phyloP scores from a whole-genome alignment of 2,329 filamentous ascomycete genomes.

The Stemphylium beticola region DNA sequence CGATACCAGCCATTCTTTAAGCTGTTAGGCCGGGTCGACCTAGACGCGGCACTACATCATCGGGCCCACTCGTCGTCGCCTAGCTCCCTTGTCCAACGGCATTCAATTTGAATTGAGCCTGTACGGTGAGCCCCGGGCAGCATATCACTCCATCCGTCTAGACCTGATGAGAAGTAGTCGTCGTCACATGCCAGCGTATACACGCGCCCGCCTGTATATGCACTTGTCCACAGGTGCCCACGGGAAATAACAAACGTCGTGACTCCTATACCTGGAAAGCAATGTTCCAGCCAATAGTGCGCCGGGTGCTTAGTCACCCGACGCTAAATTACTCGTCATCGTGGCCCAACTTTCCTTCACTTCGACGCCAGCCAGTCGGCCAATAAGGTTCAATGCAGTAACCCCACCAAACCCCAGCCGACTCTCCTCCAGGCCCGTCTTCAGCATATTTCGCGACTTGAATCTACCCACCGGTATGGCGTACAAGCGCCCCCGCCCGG shows the following conservation, averaged over 20 bases:
- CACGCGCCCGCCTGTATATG: neutral
- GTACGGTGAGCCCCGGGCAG: neutral
- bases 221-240: neutral
- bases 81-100: constrained; percentile 8
- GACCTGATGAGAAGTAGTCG: neutral
- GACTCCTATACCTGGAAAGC: no score
- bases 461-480: constrained; percentile 28
- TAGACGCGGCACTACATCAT: constrained; percentile 21
- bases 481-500: constrained; percentile 41
- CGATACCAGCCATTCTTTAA: constrained; percentile 11
- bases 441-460: neutral
- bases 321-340: constrained; percentile 3
- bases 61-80: constrained; percentile 14
- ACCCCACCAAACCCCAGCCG: neutral
- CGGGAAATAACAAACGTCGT: neutral
- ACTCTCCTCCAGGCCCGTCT: neutral
- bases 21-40: constrained; percentile 8
- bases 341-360: constrained; percentile 4
- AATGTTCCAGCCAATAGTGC: constrained; percentile 1
- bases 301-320: constrained; percentile 8
- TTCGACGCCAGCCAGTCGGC: neutral
- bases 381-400: neutral
- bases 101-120: neutral
- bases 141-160: neutral
- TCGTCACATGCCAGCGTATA: neutral